These are phyloP conservation scores for Fusarium sarcochroum DNA, from an alignment of 2,329 filamentous ascomycete species.

Conservation along the genomic window DNA sequence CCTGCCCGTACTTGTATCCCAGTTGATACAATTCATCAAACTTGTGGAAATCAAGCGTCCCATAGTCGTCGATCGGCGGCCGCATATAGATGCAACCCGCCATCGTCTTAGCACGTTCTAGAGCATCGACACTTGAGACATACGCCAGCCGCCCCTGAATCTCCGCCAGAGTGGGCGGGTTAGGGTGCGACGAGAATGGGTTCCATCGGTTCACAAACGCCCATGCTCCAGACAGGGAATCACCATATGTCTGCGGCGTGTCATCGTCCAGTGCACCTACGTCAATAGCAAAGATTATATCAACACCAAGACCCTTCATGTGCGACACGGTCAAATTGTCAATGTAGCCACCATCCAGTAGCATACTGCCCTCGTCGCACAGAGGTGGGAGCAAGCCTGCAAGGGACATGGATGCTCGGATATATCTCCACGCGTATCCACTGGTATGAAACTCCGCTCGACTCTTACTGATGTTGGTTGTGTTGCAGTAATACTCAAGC, in stretches of 20 bases:
- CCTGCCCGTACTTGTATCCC: slow-evolving; percentile 87
- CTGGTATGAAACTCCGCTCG: slow-evolving; percentile 93
- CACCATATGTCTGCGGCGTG: slow-evolving; percentile 91
- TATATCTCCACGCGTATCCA: slow-evolving; percentile 97
- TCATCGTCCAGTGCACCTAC: slow-evolving; percentile 94
- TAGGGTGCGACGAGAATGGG: slow-evolving; percentile 88
- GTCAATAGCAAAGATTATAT: slow-evolving; percentile 95
- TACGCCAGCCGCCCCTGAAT: slow-evolving; percentile 97
- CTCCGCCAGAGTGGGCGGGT: slow-evolving; percentile 94
- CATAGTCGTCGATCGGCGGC: slow-evolving; percentile 92
- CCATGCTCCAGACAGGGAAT: slow-evolving; percentile 96
- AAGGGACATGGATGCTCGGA: slow-evolving; percentile 95
- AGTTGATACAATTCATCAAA: slow-evolving; percentile 97
- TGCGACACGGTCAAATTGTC: slow-evolving; percentile 97
- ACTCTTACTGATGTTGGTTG: slow-evolving; percentile 97
- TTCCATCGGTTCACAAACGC: slow-evolving; percentile 97
- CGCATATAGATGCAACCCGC: slow-evolving; percentile 96
- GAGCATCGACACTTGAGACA: slow-evolving; percentile 92
- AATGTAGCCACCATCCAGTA: slow-evolving; percentile 95
- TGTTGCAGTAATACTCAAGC: slow-evolving; percentile 99
- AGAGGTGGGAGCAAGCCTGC: slow-evolving; percentile 93
- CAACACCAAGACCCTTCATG: slow-evolving; percentile 94
- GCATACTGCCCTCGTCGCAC: slow-evolving; percentile 96
- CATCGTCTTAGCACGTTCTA: slow-evolving; percentile 92
- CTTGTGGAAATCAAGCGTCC: slow-evolving; percentile 95